Evolutionary conservation across 768 basidiomycete genomes (phyloP).

Genomic region (Kwoniella dendrophila): DNA sequence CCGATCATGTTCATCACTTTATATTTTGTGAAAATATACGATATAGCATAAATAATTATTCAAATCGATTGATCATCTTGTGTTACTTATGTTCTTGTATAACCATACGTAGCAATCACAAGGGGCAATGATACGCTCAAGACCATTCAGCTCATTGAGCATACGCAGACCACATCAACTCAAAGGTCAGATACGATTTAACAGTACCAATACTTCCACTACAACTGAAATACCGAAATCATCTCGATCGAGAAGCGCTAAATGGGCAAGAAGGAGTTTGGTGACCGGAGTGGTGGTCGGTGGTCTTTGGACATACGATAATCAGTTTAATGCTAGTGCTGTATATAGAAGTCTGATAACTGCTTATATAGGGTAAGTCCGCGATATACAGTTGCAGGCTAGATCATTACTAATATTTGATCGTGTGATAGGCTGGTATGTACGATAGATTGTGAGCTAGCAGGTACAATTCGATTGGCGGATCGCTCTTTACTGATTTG

Average conservation of each 20-base stretch:
- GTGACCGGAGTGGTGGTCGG: conserved; percentile 57
- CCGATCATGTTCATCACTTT: not conserved
- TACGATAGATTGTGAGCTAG: conserved; percentile 55
- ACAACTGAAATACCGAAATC: not conserved
- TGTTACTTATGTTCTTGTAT: too few species aligned
- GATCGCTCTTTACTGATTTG: too few species aligned
- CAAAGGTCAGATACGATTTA: not conserved
- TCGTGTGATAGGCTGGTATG: conserved; percentile 37
- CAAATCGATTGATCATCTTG: too few species aligned
- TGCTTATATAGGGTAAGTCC: conserved; percentile 60
- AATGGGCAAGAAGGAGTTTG: conserved; percentile 32
- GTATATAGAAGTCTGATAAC: conserved; percentile 64
- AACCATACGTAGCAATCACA: not conserved
- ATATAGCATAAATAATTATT: too few species aligned
- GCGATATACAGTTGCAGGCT: not conserved
- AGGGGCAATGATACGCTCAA: not conserved
- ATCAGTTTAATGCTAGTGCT: conserved; percentile 64
- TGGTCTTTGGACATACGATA: conserved; percentile 60
- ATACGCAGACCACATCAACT: not conserved
- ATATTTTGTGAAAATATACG: not conserved
- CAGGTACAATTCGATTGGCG: too few species aligned
- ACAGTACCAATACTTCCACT: conserved; percentile 4
- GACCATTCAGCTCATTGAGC: not conserved
- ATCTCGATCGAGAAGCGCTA: conserved; percentile 21
- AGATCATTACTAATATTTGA: conserved; percentile 8